Evolutionary conservation across 257 asterid genomes (phyloP), one percentile per base, ranked within the genome.

Genomic region (Scutellaria baicalensis): DNA sequence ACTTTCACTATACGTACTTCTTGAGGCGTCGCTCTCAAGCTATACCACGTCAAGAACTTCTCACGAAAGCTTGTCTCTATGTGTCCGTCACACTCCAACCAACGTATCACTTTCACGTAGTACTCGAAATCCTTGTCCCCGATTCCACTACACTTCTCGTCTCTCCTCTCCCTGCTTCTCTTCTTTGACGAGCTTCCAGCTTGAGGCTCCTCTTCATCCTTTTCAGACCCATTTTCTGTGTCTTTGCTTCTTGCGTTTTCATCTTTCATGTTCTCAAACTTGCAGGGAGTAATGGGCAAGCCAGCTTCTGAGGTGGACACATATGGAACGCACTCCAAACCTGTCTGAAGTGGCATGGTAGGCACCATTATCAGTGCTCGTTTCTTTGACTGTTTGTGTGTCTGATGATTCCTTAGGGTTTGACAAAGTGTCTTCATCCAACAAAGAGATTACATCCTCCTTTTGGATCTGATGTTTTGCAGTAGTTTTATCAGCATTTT

Each of bases 31-130:
- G 97, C 96, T 55, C 90, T 84, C 82, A 91, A 71, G 73, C 96
- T 83, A 59, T 84, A 91, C 97, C 97, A 91, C 1, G 97, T 89
- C 74, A 91, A 73, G 72, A 91, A 89, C 63, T 87, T 91, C 84
- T 84, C 81, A 38, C 97, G 85, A 47, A 87, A 91, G 39, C 73
- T 42, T 27, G 84, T 77, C 52, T 83, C 90, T 0, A 91, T 69
- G 75, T 85, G 84, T 35, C 96, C 95, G 12, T 83, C 93, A 6
- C 89, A 81, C 79, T 91, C 97, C 77, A 91, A 71, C 84, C 85
- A 75, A 8, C 96, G 71, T 17, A 91, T 66, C 33, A 83, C 86
- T 57, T 88, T 84, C 75, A 91, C 96, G n/a, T 88, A 88, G 55
- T 85, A 85, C 88, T 85, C 96, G 3, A 84, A 83, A 60, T 82